These are phyloP conservation scores for Stachybotrys chartarum DNA, from an alignment of 2,329 filamentous ascomycete species.

Conservation along the genomic window DNA sequence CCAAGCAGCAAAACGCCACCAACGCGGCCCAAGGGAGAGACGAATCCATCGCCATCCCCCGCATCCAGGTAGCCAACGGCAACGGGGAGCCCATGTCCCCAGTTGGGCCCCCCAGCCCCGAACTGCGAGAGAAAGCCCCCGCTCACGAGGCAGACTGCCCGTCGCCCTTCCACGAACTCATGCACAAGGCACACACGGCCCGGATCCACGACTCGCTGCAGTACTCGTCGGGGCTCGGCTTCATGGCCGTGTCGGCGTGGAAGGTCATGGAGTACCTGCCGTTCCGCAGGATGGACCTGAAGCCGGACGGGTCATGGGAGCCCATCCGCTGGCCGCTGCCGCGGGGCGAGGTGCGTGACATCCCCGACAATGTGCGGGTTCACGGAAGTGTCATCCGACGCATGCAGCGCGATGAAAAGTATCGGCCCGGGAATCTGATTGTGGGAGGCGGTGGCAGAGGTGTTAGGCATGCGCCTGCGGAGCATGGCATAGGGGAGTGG, in stretches of 20 bases:
- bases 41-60: constrained; percentile 17
- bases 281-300: constrained; percentile 74
- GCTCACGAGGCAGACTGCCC: constrained; percentile 9
- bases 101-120: constrained; percentile 10
- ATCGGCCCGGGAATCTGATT: constrained; percentile 74
- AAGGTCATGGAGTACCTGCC: constrained; percentile 76
- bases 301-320: constrained; percentile 66
- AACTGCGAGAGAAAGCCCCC: constrained; percentile 13
- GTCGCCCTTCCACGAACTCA: constrained; percentile 45
- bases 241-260: constrained; percentile 57
- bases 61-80: constrained; percentile 18
- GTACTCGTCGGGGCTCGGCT: constrained; percentile 52
- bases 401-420: constrained; percentile 55
- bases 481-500: constrained; percentile 68
- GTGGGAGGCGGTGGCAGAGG: constrained; percentile 72
- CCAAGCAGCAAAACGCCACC: constrained; percentile 3
- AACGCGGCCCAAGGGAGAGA: background rate
- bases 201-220: constrained; percentile 64
- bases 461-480: constrained; percentile 49
- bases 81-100: constrained; percentile 11
- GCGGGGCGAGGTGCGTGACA: constrained; percentile 69
- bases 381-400: constrained; percentile 69
- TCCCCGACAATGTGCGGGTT: constrained; percentile 62
- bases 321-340: constrained; percentile 76
- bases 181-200: constrained; percentile 48